phyloP scores from a whole-genome alignment of 1,284 basidiomycete species.

The Melampsora medusae region DNA sequence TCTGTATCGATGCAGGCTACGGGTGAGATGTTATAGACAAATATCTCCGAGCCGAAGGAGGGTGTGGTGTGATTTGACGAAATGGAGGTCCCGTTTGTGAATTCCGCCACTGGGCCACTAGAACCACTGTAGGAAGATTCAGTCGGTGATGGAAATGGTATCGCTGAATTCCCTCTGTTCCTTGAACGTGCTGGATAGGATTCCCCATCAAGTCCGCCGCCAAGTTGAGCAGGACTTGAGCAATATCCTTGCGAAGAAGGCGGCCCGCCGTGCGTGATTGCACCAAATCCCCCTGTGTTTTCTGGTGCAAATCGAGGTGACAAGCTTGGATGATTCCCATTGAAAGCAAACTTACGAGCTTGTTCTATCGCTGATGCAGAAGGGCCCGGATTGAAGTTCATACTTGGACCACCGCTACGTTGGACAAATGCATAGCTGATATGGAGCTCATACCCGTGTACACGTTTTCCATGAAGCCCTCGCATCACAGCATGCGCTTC shows the following conservation, averaged over 20 bases:
- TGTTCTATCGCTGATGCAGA: background rate
- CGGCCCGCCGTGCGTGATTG: background rate
- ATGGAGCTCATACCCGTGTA: slow-evolving; percentile 41
- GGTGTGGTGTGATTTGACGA: background rate
- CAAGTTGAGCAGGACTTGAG: background rate
- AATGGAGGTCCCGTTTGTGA: background rate
- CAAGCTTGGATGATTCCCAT: background rate
- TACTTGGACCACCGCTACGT: slow-evolving; percentile 39
- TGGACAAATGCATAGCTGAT: slow-evolving; percentile 42
- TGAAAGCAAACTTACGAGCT: slow-evolving; percentile 2
- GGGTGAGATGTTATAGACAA: slow-evolving; percentile 36
- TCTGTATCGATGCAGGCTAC: slow-evolving; percentile 42
- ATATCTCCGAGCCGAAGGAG: slow-evolving; percentile 7
- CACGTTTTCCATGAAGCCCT: slow-evolving; percentile 38
- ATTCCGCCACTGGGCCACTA: background rate
- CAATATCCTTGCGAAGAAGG: background rate
- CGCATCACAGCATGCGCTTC: slow-evolving; percentile 34
- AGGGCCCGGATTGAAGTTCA: background rate
- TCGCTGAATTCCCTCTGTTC: background rate
- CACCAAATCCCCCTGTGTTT: background rate
- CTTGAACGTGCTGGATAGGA: background rate
- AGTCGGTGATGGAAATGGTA: background rate
- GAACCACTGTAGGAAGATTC: slow-evolving; percentile 13
- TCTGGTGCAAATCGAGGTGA: background rate
- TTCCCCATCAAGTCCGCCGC: background rate